These are phyloP conservation scores for Russula ochroleuca DNA, from an alignment of 768 basidiomycete species.

Conservation along the genomic window DNA sequence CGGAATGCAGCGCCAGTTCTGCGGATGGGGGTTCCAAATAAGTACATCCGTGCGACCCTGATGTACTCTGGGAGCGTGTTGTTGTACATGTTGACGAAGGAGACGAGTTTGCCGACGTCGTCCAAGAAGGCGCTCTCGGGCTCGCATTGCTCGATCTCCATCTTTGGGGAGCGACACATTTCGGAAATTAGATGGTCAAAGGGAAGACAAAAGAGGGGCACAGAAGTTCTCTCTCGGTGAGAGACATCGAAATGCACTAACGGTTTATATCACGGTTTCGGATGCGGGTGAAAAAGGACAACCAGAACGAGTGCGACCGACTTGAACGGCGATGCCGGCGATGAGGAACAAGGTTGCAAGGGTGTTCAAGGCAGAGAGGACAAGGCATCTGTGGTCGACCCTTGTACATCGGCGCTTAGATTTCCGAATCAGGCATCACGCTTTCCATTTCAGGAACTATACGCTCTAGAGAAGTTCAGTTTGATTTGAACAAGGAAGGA, in stretches of 20 bases:
- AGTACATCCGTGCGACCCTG: conserved; percentile 19
- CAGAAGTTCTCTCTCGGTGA: background rate
- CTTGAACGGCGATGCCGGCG: background rate
- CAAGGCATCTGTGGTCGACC: background rate
- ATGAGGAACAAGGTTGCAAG: conserved; percentile 18
- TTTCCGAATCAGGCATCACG: conserved; percentile 13
- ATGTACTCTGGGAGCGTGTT: conserved; percentile 20
- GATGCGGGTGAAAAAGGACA: background rate
- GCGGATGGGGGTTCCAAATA: conserved; percentile 25
- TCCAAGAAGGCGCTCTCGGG: conserved; percentile 1
- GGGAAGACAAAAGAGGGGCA: background rate
- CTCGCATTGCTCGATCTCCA: conserved; percentile 5
- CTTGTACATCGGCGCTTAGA: background rate
- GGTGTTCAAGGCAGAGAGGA: background rate
- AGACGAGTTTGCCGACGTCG: conserved; percentile 8
- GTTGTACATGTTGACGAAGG: conserved; percentile 12
- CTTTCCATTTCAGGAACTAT: conserved; percentile 15
- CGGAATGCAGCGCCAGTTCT: conserved; percentile 7
- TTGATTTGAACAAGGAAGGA: background rate
- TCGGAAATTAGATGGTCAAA: background rate
- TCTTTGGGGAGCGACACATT: conserved; percentile 1
- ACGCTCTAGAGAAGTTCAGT: background rate
- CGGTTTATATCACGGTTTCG: conserved; percentile 4
- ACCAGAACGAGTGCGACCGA: background rate
- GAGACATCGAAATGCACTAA: background rate